Evolutionary conservation across 2,329 filamentous ascomycete species (phyloP).

Genomic region (Clarireedia homoeocarpa): DNA sequence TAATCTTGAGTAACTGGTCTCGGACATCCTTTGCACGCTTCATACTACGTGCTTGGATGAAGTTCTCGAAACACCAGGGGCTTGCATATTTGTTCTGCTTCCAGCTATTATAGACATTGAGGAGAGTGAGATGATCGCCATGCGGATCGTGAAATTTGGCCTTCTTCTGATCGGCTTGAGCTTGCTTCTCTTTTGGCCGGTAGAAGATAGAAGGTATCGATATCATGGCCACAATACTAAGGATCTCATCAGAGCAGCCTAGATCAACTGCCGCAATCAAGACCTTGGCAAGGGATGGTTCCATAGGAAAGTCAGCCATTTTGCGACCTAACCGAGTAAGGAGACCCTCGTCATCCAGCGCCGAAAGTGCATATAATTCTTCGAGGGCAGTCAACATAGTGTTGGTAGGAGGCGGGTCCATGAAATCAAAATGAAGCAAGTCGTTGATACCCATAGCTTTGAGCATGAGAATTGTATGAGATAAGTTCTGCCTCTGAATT

Average conservation of each 20-base stretch:
- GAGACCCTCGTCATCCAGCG: constrained; percentile 92
- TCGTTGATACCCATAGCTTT: constrained; percentile 97
- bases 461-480: constrained; percentile 89
- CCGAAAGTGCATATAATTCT: constrained; percentile 94
- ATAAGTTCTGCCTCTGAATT: constrained; percentile 86
- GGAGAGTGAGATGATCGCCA: constrained; percentile 89
- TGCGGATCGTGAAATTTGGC: constrained; percentile 84
- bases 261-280: constrained; percentile 95
- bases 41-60: constrained; percentile 85
- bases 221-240: constrained; percentile 87
- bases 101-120: constrained; percentile 98
- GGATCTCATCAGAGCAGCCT: constrained; percentile 96
- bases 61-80: constrained; percentile 96
- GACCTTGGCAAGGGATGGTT: constrained; percentile 93
- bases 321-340: constrained; percentile 78
- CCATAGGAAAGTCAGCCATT: constrained; percentile 91
- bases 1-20: constrained; percentile 86
- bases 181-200: constrained; percentile 74
- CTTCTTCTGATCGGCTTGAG: constrained; percentile 97
- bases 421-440: constrained; percentile 94
- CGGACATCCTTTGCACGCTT: constrained; percentile 84
- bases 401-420: constrained; percentile 96
- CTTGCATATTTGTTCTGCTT: constrained; percentile 62
- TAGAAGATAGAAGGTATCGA: constrained; percentile 93
- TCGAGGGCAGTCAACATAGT: constrained; percentile 97